Conservation (phyloP, 192 early-diverging fungal species). For the Coemansia sp. region DNA sequence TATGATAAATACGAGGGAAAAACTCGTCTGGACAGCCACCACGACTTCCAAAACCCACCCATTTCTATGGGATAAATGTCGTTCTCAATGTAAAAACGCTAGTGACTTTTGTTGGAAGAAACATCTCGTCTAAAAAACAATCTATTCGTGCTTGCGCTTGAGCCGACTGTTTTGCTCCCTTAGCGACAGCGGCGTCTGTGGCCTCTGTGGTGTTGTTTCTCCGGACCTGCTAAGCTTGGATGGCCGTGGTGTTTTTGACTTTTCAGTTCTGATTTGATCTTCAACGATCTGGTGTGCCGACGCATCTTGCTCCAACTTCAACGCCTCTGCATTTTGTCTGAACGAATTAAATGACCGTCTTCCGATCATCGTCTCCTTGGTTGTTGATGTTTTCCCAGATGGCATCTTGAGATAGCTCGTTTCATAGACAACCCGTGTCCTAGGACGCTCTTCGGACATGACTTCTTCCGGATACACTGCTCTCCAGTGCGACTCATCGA, state of each 20-base stretch:
- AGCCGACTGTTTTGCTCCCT: conserved; percentile 21
- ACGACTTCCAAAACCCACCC: no score
- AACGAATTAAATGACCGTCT: conserved; percentile 48
- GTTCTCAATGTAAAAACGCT: no score
- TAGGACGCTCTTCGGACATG: conserved; percentile 19
- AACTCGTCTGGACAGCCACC: no score
- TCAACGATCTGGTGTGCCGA: background rate
- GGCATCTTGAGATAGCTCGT: conserved; percentile 51
- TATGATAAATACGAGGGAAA: no score
- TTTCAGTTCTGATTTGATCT: conserved; percentile 2
- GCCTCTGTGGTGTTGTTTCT: background rate
- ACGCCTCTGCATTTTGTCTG: conserved; percentile 30
- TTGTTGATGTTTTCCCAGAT: conserved; percentile 10
- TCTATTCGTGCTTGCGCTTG: conserved; percentile 31
- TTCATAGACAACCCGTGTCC: conserved; percentile 36
- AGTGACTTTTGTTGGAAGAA: no score
- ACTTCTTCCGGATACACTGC: conserved; percentile 34
- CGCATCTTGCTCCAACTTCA: conserved; percentile 15
- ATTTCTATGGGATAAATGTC: no score
- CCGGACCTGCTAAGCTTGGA: background rate
- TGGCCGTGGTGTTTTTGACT: background rate
- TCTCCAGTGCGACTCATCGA: conserved; percentile 52
- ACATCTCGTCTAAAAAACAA: background rate
- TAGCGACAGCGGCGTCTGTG: conserved; percentile 9
- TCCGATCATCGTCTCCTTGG: background rate